Conservation (phyloP, 345 rosid species). For the Turritis glabra region DNA sequence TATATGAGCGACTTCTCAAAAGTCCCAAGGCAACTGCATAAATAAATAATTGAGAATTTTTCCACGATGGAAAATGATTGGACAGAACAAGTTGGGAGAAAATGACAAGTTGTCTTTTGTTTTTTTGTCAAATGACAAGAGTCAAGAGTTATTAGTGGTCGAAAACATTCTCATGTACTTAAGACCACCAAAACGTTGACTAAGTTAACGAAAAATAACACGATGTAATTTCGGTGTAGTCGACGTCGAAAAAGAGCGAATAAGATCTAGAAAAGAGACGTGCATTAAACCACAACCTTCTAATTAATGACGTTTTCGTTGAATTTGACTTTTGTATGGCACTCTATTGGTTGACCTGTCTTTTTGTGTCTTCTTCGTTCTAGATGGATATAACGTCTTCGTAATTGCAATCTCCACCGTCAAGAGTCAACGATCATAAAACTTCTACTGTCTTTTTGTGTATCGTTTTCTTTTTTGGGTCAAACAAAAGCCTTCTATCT, state of each 20-base stretch:
- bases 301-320: not conserved
- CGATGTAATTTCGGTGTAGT: slow-evolving; percentile 2
- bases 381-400: not conserved
- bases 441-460: too few relatives aligned
- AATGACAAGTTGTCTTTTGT: slow-evolving; percentile 4
- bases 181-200: not conserved
- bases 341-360: not conserved
- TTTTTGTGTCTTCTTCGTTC: not conserved
- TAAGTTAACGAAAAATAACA: not conserved
- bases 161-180: not conserved
- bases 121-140: not conserved
- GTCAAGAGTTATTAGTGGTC: not conserved
- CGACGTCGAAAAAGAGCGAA: slow-evolving; percentile 4
- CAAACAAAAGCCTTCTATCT: not conserved
- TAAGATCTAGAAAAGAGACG: slow-evolving; percentile 10
- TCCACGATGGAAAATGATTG: slow-evolving; percentile 14
- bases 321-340: slow-evolving; percentile 8
- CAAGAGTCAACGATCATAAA: slow-evolving; percentile 3
- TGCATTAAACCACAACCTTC: slow-evolving; percentile 8
- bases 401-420: not conserved
- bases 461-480: not conserved
- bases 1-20: slow-evolving; percentile 22
- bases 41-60: not conserved
- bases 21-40: slow-evolving; percentile 8
- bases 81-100: slow-evolving; percentile 17